Evolutionary conservation across 2,329 filamentous ascomycete genomes (phyloP).

Genomic region (Colletotrichum cereale): DNA sequence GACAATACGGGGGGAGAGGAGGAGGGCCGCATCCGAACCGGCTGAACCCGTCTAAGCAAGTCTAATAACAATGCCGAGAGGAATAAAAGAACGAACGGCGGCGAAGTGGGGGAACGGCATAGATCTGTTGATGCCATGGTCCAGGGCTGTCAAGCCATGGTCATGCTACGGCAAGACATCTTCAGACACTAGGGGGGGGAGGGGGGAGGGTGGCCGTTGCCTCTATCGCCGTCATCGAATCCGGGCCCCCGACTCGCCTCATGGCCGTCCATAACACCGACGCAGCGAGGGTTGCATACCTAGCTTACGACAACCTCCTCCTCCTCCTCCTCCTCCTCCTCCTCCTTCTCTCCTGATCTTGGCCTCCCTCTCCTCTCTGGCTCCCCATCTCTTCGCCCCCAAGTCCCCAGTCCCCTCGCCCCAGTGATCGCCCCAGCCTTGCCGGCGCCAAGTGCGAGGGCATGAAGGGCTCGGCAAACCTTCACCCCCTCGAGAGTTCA

Average conservation of each 20-base stretch:
- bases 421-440: conserved; percentile 34
- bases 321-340: background rate
- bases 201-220: conserved; percentile 1
- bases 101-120: background rate
- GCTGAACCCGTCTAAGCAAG: conserved; percentile 3
- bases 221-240: conserved; percentile 17
- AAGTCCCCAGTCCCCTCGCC: conserved; percentile 7
- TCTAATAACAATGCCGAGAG: conserved; percentile 10
- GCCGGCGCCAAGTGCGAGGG: conserved; percentile 35
- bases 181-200: conserved; percentile 5
- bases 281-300: background rate
- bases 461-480: conserved; percentile 40
- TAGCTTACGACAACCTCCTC: background rate
- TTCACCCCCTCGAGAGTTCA: conserved; percentile 32
- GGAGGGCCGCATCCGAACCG: conserved; percentile 11
- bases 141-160: conserved; percentile 18
- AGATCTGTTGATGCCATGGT: conserved; percentile 29
- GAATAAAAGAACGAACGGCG: background rate
- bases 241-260: conserved; percentile 6
- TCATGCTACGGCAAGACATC: conserved; percentile 23
- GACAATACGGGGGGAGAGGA: background rate
- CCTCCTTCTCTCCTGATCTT: background rate
- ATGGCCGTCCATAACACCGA: conserved; percentile 26
- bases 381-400: conserved; percentile 19
- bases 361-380: background rate